Evolutionary conservation across 306 rosid genomes (phyloP).

Genomic region (Cicer arietinum): DNA sequence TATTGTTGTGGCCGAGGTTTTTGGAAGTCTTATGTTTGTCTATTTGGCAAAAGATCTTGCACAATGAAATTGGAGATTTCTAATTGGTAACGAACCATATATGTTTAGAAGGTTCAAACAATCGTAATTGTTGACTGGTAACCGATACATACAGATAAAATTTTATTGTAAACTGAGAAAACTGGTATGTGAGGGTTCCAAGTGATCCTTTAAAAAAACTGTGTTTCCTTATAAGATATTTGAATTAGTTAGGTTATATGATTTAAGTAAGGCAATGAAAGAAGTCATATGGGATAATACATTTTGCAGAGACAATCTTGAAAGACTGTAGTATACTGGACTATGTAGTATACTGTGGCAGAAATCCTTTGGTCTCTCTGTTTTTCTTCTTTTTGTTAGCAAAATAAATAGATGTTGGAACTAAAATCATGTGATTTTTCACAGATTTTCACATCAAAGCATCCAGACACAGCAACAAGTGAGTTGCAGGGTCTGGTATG

Average conservation of each 20-base stretch:
- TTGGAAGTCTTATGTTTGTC: conserved; percentile 16
- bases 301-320: too few relatives aligned
- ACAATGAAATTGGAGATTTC: neutral
- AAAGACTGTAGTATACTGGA: too few relatives aligned
- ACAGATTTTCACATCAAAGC: conserved; percentile 42
- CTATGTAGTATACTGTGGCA: too few relatives aligned
- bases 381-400: too few relatives aligned
- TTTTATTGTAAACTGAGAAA: neutral
- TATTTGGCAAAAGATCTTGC: neutral
- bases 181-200: neutral
- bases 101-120: neutral
- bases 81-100: neutral
- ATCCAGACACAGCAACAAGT: conserved; percentile 32
- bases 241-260: neutral
- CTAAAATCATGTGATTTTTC: conserved; percentile 3
- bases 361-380: too few relatives aligned
- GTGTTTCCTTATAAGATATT: neutral
- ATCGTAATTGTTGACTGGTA: neutral
- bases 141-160: neutral
- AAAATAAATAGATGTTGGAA: too few relatives aligned
- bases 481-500: conserved; percentile 45
- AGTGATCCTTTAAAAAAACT: neutral
- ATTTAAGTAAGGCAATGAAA: neutral
- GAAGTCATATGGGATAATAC: neutral
- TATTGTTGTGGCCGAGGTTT: neutral